Percentiles rank a stretch among this genome's conserved stretches.
Evolutionary conservation across 805 yeast species (phyloP).

Genomic region (Monosporozyma servazzii): DNA sequence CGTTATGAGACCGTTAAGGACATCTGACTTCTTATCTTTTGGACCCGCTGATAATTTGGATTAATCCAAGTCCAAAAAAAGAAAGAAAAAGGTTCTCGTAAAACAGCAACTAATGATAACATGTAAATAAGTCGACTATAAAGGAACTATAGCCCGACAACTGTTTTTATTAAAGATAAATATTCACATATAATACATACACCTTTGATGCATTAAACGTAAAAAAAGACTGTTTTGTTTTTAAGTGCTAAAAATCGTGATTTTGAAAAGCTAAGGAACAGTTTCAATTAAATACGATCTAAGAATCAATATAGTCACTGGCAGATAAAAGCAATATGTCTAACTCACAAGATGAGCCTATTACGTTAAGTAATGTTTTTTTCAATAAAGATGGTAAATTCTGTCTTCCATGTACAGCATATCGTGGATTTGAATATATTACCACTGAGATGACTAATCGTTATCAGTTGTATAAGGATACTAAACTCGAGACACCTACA

Average conservation of each 20-base stretch:
- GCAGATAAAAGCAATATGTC: not conserved
- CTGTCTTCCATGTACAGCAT: conserved; percentile 80
- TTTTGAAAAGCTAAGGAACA: no score
- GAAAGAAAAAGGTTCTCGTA: not conserved
- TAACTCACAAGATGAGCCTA: not conserved
- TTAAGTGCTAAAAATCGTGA: not conserved
- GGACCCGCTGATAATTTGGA: conserved; percentile 13
- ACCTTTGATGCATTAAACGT: not conserved
- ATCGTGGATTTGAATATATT: conserved; percentile 57
- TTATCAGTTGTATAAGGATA: not conserved
- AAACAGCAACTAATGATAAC: not conserved
- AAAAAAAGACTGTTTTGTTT: not conserved
- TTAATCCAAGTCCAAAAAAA: not conserved
- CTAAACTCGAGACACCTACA: not conserved
- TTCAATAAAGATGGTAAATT: conserved; percentile 88
- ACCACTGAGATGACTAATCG: conserved; percentile 1
- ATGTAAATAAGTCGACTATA: not conserved
- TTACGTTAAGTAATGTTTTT: conserved; percentile 18
- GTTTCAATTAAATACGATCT: no score
- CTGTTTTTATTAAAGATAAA: not conserved
- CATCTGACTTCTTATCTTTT: conserved; percentile 43
- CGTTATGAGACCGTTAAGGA: conserved; percentile 50
- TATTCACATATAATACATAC: not conserved
- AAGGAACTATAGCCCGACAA: no score
- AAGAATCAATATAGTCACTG: no score